Evolutionary conservation across 2,329 filamentous ascomycete genomes (phyloP).

Genomic region (Verticillium longisporum): DNA sequence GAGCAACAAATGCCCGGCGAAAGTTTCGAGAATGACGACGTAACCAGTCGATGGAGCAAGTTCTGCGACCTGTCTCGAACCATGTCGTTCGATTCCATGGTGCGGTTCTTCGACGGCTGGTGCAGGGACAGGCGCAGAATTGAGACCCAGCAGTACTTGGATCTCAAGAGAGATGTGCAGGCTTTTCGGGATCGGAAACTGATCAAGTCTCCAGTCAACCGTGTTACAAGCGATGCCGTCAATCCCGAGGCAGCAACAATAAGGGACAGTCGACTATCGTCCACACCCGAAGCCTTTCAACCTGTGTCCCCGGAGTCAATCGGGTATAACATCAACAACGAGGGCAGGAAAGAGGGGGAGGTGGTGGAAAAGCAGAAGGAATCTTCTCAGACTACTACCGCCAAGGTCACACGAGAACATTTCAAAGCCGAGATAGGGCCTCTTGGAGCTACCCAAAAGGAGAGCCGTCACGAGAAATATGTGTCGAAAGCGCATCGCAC

Average conservation of each 20-base stretch:
- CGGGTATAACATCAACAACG: too few species aligned
- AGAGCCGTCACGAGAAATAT: too few species aligned
- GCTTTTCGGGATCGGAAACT: background rate
- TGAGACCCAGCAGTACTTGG: background rate
- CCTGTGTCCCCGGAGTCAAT: too few species aligned
- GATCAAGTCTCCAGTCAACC: background rate
- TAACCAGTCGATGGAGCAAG: background rate
- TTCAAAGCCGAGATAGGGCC: too few species aligned
- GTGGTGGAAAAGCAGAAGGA: too few species aligned
- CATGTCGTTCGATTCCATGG: background rate
- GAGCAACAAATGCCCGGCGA: background rate
- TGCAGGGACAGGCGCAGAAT: background rate
- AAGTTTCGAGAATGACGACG: background rate
- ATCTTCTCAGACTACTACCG: too few species aligned
- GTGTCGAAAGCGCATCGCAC: too few species aligned
- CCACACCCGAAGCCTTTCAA: too few species aligned
- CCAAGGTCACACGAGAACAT: too few species aligned
- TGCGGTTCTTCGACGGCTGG: background rate
- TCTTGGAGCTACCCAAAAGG: too few species aligned
- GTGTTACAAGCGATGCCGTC: background rate
- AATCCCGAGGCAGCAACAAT: background rate
- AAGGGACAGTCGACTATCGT: too few species aligned
- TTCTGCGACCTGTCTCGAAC: background rate
- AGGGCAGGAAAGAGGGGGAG: too few species aligned
- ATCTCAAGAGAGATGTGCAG: background rate